These are phyloP conservation scores for Pleurotus salmoneostramineus DNA, from an alignment of 768 basidiomycete genomes.

Conservation along the genomic window DNA sequence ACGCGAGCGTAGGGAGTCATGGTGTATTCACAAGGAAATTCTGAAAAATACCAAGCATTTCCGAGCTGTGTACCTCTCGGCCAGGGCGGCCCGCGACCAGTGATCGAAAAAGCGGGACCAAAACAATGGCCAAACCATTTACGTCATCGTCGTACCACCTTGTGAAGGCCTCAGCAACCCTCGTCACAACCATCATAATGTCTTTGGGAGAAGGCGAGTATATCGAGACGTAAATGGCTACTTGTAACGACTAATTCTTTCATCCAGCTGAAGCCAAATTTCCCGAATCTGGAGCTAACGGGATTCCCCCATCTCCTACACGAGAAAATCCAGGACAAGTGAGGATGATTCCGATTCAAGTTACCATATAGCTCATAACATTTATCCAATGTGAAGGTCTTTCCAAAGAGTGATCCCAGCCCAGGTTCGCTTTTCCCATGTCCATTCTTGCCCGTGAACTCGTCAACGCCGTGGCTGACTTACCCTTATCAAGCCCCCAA, in stretches of 20 bases:
- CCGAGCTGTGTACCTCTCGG: too few species aligned
- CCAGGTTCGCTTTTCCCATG: slow-evolving; percentile 21
- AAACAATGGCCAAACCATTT: background rate
- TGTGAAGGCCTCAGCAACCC: background rate
- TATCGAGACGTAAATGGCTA: too few species aligned
- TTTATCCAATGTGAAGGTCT: slow-evolving; percentile 29
- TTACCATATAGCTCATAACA: background rate
- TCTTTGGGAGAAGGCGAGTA: background rate
- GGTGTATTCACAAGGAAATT: too few species aligned
- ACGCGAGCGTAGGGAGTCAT: background rate
- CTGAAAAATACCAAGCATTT: too few species aligned
- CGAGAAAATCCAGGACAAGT: slow-evolving; percentile 46
- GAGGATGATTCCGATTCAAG: background rate
- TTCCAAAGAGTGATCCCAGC: slow-evolving; percentile 38
- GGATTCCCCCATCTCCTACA: slow-evolving; percentile 39
- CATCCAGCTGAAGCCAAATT: slow-evolving; percentile 32
- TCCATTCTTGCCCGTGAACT: background rate
- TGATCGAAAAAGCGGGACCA: background rate
- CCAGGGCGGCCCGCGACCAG: too few species aligned
- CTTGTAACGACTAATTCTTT: background rate
- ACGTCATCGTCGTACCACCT: background rate
- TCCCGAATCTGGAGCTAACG: slow-evolving; percentile 25
- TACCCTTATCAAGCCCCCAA: slow-evolving; percentile 15
- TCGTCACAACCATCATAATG: background rate
- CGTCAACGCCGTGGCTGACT: slow-evolving; percentile 14